Percentiles rank a stretch among this genome's conserved stretches.
These are phyloP conservation scores for Nidularia pulvinata DNA, from an alignment of 768 basidiomycete genomes.

Conservation along the genomic window DNA sequence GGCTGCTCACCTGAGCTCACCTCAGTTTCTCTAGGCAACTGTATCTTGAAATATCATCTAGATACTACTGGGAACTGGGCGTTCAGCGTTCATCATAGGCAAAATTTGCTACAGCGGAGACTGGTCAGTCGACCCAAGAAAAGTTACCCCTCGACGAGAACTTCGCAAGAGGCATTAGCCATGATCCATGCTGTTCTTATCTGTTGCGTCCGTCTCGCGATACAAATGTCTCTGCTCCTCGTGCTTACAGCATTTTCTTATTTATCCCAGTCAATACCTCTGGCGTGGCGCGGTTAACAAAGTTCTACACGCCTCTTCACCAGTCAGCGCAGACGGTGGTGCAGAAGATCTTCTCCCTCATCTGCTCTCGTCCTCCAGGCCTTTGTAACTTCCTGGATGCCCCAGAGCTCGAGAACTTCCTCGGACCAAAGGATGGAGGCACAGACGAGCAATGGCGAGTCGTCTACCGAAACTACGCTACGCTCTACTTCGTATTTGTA, in stretches of 20 bases:
- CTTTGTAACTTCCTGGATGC: conserved; percentile 98
- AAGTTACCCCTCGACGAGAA: no score
- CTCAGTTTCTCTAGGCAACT: no score
- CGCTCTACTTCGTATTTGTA: conserved; percentile 96
- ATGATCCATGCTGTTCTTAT: conserved; percentile 91
- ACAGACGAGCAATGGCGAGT: conserved; percentile 73
- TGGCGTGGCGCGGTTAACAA: conserved; percentile 81
- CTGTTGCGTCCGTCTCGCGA: conserved; percentile 53
- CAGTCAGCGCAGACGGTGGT: conserved; percentile 70
- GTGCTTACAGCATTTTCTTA: conserved; percentile 3
- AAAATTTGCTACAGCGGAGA: no score
- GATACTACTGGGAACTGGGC: no score
- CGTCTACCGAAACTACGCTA: conserved; percentile 95
- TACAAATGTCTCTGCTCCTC: conserved; percentile 10
- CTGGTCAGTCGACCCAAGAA: no score
- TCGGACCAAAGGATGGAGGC: conserved; percentile 51
- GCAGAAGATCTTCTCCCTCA: conserved; percentile 88
- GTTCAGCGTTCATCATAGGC: no score
- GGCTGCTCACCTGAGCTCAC: no score
- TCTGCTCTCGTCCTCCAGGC: conserved; percentile 76
- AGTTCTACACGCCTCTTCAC: conserved; percentile 86
- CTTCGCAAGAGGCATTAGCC: no score
- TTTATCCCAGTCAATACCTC: conserved; percentile 81
- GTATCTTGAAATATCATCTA: no score
- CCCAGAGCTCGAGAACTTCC: conserved; percentile 77